These are phyloP conservation scores for Conticribra guillardii DNA, from an alignment of 108 stramenopile genomes.

Conservation along the genomic window DNA sequence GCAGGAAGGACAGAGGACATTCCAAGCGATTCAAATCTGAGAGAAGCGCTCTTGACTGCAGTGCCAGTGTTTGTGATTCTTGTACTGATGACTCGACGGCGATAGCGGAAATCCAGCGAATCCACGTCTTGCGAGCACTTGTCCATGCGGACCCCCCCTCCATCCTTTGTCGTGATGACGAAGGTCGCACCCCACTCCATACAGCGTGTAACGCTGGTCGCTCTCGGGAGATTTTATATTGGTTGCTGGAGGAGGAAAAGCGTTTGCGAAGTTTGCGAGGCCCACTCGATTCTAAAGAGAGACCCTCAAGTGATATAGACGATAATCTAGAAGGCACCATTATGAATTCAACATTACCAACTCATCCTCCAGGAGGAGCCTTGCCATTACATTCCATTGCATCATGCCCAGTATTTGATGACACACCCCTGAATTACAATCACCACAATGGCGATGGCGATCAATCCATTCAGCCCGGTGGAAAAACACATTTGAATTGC, in stretches of 20 bases:
- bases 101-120: conserved; percentile 24
- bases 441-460: too few relatives aligned
- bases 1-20: too few relatives aligned
- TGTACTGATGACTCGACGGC: too few relatives aligned
- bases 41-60: too few relatives aligned
- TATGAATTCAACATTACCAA: conserved; percentile 18
- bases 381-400: conserved; percentile 38
- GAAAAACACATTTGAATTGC: not conserved
- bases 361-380: conserved; percentile 27
- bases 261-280: too few relatives aligned
- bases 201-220: conserved; percentile 37
- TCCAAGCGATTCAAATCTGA: too few relatives aligned
- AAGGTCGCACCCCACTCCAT: conserved; percentile 43
- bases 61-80: too few relatives aligned
- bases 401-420: conserved; percentile 34
- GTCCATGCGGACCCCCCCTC: conserved; percentile 24
- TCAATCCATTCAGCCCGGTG: too few relatives aligned
- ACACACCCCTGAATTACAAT: conserved; percentile 3
- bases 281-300: not conserved
- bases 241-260: conserved; percentile 22
- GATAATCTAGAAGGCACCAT: not conserved
- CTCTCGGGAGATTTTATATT: conserved; percentile 27
- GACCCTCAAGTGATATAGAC: not conserved
- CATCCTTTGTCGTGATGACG: conserved; percentile 24
- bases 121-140: conserved; percentile 25